phyloP scores from a whole-genome alignment of 305 asterid species.

The Solanum hybrid region DNA sequence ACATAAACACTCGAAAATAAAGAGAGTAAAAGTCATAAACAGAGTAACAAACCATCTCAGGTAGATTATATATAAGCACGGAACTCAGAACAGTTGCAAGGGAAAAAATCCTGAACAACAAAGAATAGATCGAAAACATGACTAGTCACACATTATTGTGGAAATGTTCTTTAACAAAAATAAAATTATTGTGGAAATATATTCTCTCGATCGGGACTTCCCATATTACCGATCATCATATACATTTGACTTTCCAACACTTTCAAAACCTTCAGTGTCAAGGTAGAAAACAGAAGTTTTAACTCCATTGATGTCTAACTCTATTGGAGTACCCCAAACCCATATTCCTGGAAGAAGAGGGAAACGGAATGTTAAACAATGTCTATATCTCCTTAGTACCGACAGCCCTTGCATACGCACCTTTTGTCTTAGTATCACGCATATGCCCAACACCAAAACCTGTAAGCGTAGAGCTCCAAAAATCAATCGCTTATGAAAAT shows the following conservation, averaged over 20 bases:
- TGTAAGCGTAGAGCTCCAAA: conserved; percentile 21
- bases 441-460: conserved; percentile 99
- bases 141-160: not conserved
- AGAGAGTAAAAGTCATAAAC: conserved; percentile 4
- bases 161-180: not conserved
- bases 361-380: not conserved
- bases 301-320: conserved; percentile 63
- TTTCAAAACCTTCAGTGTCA: conserved; percentile 98
- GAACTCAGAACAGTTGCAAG: conserved; percentile 95
- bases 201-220: not conserved
- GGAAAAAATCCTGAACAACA: conserved; percentile 71
- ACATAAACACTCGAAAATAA: not conserved
- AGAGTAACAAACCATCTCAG: conserved; percentile 79
- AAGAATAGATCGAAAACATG: not conserved
- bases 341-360: conserved; percentile 61
- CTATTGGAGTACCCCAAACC: conserved; percentile 92
- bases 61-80: conserved; percentile 86
- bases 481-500: conserved; percentile 7
- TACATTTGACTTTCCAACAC: conserved; percentile 93
- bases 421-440: conserved; percentile 99
- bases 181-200: not conserved
- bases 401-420: conserved; percentile 11
- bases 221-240: conserved; percentile 78
- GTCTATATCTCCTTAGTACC: not conserved
- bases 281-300: conserved; percentile 88